Conservation (phyloP, 306 rosid genomes). For the Cicer yamashitae region DNA sequence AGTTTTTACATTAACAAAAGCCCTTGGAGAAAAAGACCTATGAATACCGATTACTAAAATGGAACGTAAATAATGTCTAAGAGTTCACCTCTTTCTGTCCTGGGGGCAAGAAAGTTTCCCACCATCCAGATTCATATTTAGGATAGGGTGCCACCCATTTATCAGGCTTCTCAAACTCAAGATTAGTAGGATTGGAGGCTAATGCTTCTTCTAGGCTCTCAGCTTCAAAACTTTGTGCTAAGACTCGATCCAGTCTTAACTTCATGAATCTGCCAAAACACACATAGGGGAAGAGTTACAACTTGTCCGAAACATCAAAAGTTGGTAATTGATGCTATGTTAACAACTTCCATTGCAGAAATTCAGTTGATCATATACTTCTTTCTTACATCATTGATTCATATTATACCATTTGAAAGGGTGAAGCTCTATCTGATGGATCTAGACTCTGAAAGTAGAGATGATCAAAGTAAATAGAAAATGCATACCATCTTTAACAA, state of each 20-base stretch:
- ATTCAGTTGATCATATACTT: slow-evolving; percentile 14
- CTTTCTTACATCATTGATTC: slow-evolving; percentile 16
- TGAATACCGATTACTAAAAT: slow-evolving; percentile 24
- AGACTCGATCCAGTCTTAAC: slow-evolving; percentile 94
- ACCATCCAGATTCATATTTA: slow-evolving; percentile 91
- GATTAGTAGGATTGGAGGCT: slow-evolving; percentile 77
- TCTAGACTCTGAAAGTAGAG: not conserved
- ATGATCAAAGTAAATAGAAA: not conserved
- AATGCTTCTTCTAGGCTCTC: slow-evolving; percentile 79
- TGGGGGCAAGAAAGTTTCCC: slow-evolving; percentile 79
- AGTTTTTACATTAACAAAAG: slow-evolving; percentile 36
- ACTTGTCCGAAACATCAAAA: slow-evolving; percentile 34
- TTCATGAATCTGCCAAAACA: slow-evolving; percentile 88
- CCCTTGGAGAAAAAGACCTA: slow-evolving; percentile 11
- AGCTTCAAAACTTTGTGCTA: slow-evolving; percentile 76
- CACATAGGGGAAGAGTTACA: slow-evolving; percentile 28
- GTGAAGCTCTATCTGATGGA: slow-evolving; percentile 22
- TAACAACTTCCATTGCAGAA: slow-evolving; percentile 27
- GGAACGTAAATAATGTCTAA: slow-evolving; percentile 42
- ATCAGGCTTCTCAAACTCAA: slow-evolving; percentile 82
- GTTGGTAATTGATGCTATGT: slow-evolving; percentile 38
- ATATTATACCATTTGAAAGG: slow-evolving; percentile 30
- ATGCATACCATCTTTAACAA: not conserved
- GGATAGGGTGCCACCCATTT: slow-evolving; percentile 97
- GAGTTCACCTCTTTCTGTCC: slow-evolving; percentile 63